These are phyloP conservation scores for Ophiostoma perfectum DNA, from an alignment of 2,329 filamentous ascomycete genomes.

Conservation along the genomic window DNA sequence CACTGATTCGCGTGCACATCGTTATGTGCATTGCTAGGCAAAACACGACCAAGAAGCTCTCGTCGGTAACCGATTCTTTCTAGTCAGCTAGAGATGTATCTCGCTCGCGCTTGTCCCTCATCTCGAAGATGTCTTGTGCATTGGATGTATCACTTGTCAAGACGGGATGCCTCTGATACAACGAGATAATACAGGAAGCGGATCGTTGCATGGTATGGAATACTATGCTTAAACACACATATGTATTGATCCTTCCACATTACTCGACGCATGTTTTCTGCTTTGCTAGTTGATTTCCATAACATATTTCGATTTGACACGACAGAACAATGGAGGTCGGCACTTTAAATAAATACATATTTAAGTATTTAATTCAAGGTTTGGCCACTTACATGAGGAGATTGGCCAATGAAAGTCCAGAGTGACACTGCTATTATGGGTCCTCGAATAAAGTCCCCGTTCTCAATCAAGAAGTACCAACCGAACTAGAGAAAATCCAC, in stretches of 20 bases:
- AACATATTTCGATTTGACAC: neutral
- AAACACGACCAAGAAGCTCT: neutral
- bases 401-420: neutral
- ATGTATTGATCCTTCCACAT: neutral
- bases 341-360: neutral
- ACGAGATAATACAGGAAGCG: no score
- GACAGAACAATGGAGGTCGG: neutral
- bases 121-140: no score
- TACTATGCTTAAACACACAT: no score
- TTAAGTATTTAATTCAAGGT: neutral
- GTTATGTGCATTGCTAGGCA: neutral
- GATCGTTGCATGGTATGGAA: no score
- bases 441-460: neutral
- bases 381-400: neutral
- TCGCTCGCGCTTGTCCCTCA: no score
- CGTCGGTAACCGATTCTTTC: no score
- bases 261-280: neutral
- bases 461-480: slow-evolving; percentile 8
- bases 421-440: neutral
- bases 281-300: neutral
- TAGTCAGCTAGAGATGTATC: no score
- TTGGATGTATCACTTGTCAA: no score
- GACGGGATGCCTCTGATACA: no score
- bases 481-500: neutral
- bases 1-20: neutral